Base-by-base conservation (phyloP, 305 asterid genomes). In the Coffea humblotiana region DNA sequence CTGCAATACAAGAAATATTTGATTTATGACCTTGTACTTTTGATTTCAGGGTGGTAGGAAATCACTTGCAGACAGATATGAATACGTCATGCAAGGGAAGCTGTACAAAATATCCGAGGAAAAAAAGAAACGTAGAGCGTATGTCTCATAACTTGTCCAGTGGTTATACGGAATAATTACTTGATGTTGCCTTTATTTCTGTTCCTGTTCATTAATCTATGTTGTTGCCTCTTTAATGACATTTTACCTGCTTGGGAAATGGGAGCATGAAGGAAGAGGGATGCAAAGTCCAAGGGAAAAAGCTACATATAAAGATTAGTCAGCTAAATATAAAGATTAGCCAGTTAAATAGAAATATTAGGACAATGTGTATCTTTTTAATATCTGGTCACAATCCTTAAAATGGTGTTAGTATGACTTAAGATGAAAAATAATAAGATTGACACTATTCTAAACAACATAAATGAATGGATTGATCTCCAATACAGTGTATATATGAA, bases 1-100 rank as follows among this genome's bases (percentile, higher is more conserved):
- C 43, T 40, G 43, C 6, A 47, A 16, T 51, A 40, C 14, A 0
- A 47, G 9, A 49, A 23, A 79, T 1, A 47, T 72, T 9, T 25
- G 49, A 51, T 82, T 25, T 78, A 27, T 79, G 74, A 60, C 47
- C 37, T 60, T 61, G 40, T 64, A 73, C 56, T 63, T 43, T 43
- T 81, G 79, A 80, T 84, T 84, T 72, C 95, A 93, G 98, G 97
- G 96, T 43, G 85, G 83, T 82, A 88, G 82, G 91, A 95, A 91
- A 82, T 90, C 97, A 48, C 92, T 93, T 58, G 99, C 98, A 45
- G 99, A 95, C 81, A 86, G 91, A 84, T 95, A 88, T 40, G 99
- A 95, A 81, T 95, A 93, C 76, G 97, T 95, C 76, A 93, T 95
- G 98, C 98, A 90, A 77, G 98, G 98, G 74, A 95, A 93, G 82